Evolutionary conservation across 2,329 filamentous ascomycete genomes (phyloP).

Genomic region (Paraphoma chrysanthemicola): DNA sequence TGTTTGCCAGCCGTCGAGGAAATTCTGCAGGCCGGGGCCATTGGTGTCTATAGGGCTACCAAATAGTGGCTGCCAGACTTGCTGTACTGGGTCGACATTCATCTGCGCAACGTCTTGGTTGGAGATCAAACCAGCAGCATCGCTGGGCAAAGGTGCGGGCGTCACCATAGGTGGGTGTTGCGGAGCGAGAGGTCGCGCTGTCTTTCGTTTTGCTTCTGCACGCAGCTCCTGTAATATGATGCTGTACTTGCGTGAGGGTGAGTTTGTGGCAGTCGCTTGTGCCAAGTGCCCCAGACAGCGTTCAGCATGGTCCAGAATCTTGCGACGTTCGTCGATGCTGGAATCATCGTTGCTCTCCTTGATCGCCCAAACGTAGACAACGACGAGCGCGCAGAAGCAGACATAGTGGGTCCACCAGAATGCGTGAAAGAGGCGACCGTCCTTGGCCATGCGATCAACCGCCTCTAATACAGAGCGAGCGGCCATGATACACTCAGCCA

Average conservation of each 20-base stretch:
- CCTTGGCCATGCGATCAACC: constrained; percentile 49
- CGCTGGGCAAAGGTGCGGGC: neutral
- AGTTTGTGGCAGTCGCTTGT: constrained; percentile 55
- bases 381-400: constrained; percentile 57
- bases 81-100: neutral
- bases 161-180: constrained; percentile 8
- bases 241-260: constrained; percentile 56
- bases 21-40: constrained; percentile 18
- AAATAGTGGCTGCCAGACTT: constrained; percentile 27
- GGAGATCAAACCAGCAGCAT: neutral
- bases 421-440: constrained; percentile 50
- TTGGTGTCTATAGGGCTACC: constrained; percentile 27
- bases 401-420: constrained; percentile 60
- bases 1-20: constrained; percentile 41
- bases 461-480: constrained; percentile 47
- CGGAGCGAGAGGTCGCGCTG: constrained; percentile 8
- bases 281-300: constrained; percentile 55
- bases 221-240: constrained; percentile 58
- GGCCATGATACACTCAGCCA: constrained; percentile 53
- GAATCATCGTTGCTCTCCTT: constrained; percentile 36
- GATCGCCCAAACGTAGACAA: constrained; percentile 58
- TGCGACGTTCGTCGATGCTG: constrained; percentile 11
- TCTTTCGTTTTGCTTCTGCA: constrained; percentile 45
- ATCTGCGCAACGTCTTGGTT: neutral
- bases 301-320: constrained; percentile 53